A percentile compares a stretch with the other conserved stretches of the same genome.
Evolutionary conservation across 2,329 filamentous ascomycete genomes (phyloP).

Genomic region (Shiraia sp.): DNA sequence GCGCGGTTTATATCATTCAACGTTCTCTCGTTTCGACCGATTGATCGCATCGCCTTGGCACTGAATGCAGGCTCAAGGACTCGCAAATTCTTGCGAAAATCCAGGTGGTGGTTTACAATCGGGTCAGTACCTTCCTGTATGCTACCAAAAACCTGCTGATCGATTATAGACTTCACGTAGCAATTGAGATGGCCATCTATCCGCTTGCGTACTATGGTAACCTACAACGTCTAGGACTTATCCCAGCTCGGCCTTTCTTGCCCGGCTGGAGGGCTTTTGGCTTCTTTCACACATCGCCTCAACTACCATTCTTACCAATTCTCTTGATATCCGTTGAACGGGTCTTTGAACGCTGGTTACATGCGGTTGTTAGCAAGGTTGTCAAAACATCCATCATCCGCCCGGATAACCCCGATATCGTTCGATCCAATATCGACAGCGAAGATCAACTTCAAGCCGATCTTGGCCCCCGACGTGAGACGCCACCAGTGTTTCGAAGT

Average conservation of each 20-base stretch:
- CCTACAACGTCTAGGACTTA: conserved; percentile 36
- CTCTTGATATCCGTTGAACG: conserved; percentile 31
- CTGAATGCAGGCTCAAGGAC: conserved; percentile 23
- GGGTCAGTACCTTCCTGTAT: conserved; percentile 18
- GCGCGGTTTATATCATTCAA: conserved; percentile 24
- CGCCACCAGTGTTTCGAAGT: conserved; percentile 24
- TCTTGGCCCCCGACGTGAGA: conserved; percentile 26
- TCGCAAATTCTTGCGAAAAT: conserved; percentile 25
- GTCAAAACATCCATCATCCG: conserved; percentile 34
- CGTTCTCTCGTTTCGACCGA: conserved; percentile 26
- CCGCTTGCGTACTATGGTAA: conserved; percentile 37
- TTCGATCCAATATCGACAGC: conserved; percentile 22
- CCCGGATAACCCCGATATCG: conserved; percentile 35
- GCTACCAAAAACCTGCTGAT: conserved; percentile 7
- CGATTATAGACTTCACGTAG: conserved; percentile 27
- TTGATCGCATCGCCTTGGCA: conserved; percentile 31
- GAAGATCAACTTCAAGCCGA: conserved; percentile 26
- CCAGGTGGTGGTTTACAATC: conserved; percentile 20
- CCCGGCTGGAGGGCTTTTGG: conserved; percentile 32
- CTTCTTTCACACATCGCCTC: conserved; percentile 32
- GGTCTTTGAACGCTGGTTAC: conserved; percentile 31
- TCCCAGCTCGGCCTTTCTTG: conserved; percentile 30
- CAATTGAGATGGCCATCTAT: conserved; percentile 34
- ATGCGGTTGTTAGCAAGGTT: conserved; percentile 31
- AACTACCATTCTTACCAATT: conserved; percentile 30